Base-by-base conservation (phyloP, 2,329 filamentous ascomycete genomes). In the Diaporthe sp. region DNA sequence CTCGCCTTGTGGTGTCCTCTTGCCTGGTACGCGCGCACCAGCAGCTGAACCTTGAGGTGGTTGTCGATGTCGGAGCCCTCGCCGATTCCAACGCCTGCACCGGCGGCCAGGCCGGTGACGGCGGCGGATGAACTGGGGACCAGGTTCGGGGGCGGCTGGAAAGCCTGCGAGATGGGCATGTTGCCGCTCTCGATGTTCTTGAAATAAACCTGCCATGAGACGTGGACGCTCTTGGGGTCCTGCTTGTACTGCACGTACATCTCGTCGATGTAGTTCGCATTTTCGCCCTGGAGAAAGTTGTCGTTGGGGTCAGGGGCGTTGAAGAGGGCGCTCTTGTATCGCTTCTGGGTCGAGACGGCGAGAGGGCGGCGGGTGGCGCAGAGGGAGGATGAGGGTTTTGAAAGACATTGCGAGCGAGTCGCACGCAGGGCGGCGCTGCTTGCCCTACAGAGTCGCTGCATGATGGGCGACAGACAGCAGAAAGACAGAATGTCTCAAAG, bases 141-240 rank as follows among this genome's bases (percentile, higher is more conserved):
- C 79, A 99, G 92, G 79, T 94, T 98, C 22, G 97, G 97, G 61
- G 97, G 97, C 78, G 97, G 96, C 78, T 95, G 95, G 89, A 99
- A 99, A 79, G 97, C 97, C 86, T 97, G 94, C 77, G 96, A 97
- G 83, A 97, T 95, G 83, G 96, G 96, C 95, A 99, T 98, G 82
- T 97, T 94, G 84, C 97, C 97, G 78, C 92, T 94, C 89, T 99
- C 97, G 94, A 99, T 98, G 87, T 99, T 99, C 87, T 93, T 95
- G 91, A 99, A 99, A 90, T 99, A 99, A 83, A 97, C 93, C 87
- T 98, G 96, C 97, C 97, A 99, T 84, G 97, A 99, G 81, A 98
- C 90, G 86, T 99, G 97, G 75, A 99, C 97, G 82, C 95, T 98
- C 81, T 92, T 90, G 70, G 97, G 96, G 81, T 99, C 95, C 78